A percentile compares a stretch with the other conserved stretches of the same genome.
These are phyloP conservation scores for Grosmannia clavigera DNA, from an alignment of 2,329 filamentous ascomycete genomes.

Conservation along the genomic window DNA sequence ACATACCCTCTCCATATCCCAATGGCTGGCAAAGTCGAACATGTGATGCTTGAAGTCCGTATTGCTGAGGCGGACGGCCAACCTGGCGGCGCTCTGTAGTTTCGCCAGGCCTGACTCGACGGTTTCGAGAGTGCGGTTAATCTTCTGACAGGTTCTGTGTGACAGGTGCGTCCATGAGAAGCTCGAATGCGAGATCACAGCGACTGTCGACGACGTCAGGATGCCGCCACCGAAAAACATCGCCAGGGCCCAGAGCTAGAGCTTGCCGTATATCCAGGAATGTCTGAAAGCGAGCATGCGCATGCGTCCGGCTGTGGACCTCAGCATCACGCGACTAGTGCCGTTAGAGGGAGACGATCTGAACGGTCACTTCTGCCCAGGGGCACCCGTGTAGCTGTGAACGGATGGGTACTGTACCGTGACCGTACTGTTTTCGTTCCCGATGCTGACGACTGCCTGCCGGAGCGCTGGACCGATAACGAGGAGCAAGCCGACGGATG, in stretches of 20 bases:
- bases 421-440: constrained; percentile 34
- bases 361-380: constrained; percentile 35
- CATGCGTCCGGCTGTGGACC: constrained; percentile 40
- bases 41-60: background rate
- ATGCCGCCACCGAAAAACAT: constrained; percentile 29
- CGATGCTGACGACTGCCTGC: constrained; percentile 38
- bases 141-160: constrained; percentile 37
- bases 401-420: constrained; percentile 41
- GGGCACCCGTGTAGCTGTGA: constrained; percentile 39
- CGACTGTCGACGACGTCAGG: constrained; percentile 22
- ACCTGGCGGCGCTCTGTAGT: constrained; percentile 18
- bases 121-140: constrained; percentile 45
- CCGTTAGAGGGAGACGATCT: constrained; percentile 39
- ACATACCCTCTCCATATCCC: background rate
- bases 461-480: constrained; percentile 41
- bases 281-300: constrained; percentile 45
- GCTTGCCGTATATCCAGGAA: constrained; percentile 41
- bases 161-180: constrained; percentile 26
- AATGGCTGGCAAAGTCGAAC: background rate
- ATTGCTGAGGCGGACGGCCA: background rate
- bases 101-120: constrained; percentile 51
- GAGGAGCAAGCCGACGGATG: constrained; percentile 32
- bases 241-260: constrained; percentile 34
- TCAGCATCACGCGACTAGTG: constrained; percentile 39
- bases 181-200: constrained; percentile 30